These are phyloP conservation scores for Dryadomyces sulphureus DNA, from an alignment of 2,329 filamentous ascomycete species.

Conservation along the genomic window DNA sequence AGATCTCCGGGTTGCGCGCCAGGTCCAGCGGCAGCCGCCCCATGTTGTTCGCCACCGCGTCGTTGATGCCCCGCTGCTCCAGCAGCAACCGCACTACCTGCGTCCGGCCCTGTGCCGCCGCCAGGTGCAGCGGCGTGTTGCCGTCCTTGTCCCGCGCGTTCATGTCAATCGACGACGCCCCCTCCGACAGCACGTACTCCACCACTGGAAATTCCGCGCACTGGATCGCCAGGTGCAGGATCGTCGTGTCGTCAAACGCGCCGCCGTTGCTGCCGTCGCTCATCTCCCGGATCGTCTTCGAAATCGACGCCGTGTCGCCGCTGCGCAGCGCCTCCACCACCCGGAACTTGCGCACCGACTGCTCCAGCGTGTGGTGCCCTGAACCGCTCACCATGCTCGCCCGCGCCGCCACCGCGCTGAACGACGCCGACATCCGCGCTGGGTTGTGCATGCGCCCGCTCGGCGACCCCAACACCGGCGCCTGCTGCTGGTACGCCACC, in stretches of 20 bases:
- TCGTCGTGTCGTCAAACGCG: constrained; percentile 65
- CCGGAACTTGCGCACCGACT: constrained; percentile 87
- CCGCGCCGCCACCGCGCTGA: background rate
- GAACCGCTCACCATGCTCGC: background rate
- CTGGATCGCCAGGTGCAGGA: constrained; percentile 87
- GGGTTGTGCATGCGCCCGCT: constrained; percentile 28
- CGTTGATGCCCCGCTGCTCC: constrained; percentile 72
- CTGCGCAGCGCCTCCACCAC: constrained; percentile 84
- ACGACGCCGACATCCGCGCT: constrained; percentile 27
- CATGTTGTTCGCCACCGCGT: constrained; percentile 70
- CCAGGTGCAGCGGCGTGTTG: constrained; percentile 84
- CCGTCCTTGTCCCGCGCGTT: constrained; percentile 88
- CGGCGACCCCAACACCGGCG: constrained; percentile 8
- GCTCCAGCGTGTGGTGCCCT: constrained; percentile 53
- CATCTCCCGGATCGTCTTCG: constrained; percentile 64
- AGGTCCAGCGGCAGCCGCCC: constrained; percentile 79
- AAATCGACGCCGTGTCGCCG: constrained; percentile 82
- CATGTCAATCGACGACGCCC: constrained; percentile 54
- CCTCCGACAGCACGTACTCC: constrained; percentile 80
- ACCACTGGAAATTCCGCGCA: constrained; percentile 87
- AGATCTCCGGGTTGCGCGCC: constrained; percentile 84
- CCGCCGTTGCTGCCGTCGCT: constrained; percentile 24
- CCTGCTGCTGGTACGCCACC: constrained; percentile 10
- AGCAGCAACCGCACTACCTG: constrained; percentile 73
- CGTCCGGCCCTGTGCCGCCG: constrained; percentile 65